A percentile compares a stretch with the other conserved stretches of the same genome.
Conservation (phyloP, 2,329 filamentous ascomycete genomes). For the Trichophyton simii region DNA sequence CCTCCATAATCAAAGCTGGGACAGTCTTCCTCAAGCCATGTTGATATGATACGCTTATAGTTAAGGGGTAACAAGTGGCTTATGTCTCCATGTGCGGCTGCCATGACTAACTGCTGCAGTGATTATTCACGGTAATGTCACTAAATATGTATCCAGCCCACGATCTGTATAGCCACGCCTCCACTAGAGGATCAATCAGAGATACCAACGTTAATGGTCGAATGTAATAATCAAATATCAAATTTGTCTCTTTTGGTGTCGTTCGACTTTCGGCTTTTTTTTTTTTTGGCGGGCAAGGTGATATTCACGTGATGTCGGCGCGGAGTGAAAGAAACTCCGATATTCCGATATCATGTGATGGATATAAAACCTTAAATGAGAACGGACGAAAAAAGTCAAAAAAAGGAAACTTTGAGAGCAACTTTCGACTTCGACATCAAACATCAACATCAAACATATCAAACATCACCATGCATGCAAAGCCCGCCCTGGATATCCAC, state of each 20-base stretch:
- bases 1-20: constrained; percentile 95
- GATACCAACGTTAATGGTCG: no score
- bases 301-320: background rate
- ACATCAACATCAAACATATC: background rate
- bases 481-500: background rate
- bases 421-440: background rate
- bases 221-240: background rate
- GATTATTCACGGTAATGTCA: background rate
- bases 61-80: constrained; percentile 68
- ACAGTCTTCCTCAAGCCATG: constrained; percentile 92
- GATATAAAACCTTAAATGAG: background rate
- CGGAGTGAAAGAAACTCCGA: background rate
- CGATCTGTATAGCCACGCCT: no score
- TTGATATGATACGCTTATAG: constrained; percentile 67
- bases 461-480: background rate
- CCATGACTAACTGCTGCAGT: constrained; percentile 29
- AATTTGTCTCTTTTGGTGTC: background rate
- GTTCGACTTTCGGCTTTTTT: background rate
- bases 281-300: background rate
- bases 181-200: no score
- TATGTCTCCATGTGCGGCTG: constrained; percentile 45
- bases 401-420: background rate
- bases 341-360: background rate
- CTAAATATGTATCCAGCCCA: no score
- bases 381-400: background rate